phyloP scores from a whole-genome alignment of 495 filamentous ascomycete species.

The Tirmania nivea region DNA sequence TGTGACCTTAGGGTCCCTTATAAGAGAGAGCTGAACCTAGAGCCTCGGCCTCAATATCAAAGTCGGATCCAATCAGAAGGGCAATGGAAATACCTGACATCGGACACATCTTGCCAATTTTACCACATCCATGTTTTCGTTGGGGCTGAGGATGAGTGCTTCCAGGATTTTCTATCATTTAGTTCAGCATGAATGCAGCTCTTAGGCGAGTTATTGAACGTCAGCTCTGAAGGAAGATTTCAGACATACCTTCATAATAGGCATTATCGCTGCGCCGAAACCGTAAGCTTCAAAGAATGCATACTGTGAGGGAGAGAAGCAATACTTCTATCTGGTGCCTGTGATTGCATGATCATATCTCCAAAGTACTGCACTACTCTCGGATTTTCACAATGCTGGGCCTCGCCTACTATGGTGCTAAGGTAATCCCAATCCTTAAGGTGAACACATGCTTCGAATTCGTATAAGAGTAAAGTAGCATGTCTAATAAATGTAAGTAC shows the following conservation, averaged over 20 bases:
- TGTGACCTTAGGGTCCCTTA: slow-evolving; percentile 19
- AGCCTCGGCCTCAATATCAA: background rate
- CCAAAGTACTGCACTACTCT: background rate
- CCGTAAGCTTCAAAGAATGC: background rate
- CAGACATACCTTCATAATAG: background rate
- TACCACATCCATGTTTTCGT: slow-evolving; percentile 1
- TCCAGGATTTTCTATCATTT: slow-evolving; percentile 10
- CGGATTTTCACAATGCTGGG: slow-evolving; percentile 2
- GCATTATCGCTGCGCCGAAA: background rate
- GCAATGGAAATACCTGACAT: background rate
- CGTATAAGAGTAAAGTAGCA: slow-evolving; percentile 35
- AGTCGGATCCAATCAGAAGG: too few relatives aligned
- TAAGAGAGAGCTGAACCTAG: slow-evolving; percentile 12
- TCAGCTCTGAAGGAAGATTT: background rate
- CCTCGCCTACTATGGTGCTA: slow-evolving; percentile 36
- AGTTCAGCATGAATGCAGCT: background rate
- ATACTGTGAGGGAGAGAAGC: slow-evolving; percentile 1
- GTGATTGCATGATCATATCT: slow-evolving; percentile 36
- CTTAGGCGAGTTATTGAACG: too few relatives aligned
- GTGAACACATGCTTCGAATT: slow-evolving; percentile 50
- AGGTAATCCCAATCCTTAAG: slow-evolving; percentile 48
- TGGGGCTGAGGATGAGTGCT: slow-evolving; percentile 6
- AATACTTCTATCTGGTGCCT: slow-evolving; percentile 23
- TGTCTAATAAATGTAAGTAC: background rate
- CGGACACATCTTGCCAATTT: slow-evolving; percentile 14